Evolutionary conservation across 768 basidiomycete genomes (phyloP).

Genomic region (Auricularia sp.): DNA sequence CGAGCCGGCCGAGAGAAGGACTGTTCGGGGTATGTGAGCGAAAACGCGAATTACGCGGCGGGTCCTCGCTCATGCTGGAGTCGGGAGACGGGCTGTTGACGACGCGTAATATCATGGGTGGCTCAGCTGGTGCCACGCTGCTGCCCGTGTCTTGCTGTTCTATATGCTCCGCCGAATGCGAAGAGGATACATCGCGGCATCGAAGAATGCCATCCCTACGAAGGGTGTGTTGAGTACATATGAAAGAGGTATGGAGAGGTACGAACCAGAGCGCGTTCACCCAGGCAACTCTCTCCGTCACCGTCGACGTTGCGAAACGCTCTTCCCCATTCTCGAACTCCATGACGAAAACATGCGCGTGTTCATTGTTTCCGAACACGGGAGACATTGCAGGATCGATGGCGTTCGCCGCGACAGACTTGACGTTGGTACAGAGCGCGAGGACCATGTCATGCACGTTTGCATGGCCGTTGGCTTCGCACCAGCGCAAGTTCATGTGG

Average conservation of each 20-base stretch:
- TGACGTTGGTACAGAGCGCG: neutral
- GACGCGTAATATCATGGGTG: neutral
- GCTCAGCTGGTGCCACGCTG: neutral
- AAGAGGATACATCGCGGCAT: neutral
- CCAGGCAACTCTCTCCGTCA: neutral
- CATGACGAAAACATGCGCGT: neutral
- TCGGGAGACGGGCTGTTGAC: neutral
- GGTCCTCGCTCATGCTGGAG: neutral
- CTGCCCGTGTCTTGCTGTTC: neutral
- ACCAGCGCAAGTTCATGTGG: neutral
- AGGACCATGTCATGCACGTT: neutral
- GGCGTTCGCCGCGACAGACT: neutral
- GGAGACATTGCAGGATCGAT: neutral
- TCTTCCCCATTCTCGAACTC: neutral
- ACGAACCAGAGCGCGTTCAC: neutral
- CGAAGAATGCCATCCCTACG: neutral
- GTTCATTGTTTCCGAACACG: neutral
- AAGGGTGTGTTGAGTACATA: no score
- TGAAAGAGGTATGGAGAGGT: neutral
- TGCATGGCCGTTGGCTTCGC: neutral
- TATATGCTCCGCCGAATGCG: neutral
- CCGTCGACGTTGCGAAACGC: neutral
- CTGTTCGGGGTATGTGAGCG: neutral
- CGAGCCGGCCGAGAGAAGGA: neutral
- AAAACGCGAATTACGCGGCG: neutral